A percentile compares a stretch with the other conserved stretches of the same genome.
Evolutionary conservation across 495 filamentous ascomycete species (phyloP).

Genomic region (Neurospora pannonica): DNA sequence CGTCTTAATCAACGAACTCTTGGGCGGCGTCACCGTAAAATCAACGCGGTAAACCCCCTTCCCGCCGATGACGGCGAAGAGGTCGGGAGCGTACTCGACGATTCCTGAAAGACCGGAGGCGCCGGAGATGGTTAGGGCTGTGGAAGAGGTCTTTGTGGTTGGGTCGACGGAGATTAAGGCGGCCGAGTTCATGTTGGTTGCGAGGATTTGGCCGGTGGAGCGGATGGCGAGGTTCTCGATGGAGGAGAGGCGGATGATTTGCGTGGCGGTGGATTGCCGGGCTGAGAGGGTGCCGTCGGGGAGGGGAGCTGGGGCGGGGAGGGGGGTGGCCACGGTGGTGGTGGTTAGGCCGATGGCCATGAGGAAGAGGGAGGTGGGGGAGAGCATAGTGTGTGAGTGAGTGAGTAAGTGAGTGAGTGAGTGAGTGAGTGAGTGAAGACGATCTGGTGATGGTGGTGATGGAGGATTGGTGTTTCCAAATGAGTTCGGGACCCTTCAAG

Average conservation of each 20-base stretch:
- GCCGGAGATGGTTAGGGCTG: conserved; percentile 23
- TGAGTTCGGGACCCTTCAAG: not conserved
- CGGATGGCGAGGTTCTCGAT: conserved; percentile 41
- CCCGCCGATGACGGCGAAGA: conserved; percentile 33
- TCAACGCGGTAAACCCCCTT: conserved; percentile 33
- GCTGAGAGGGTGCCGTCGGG: not conserved
- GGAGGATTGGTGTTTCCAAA: not conserved
- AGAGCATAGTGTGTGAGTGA: not conserved
- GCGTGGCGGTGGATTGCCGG: conserved; percentile 20
- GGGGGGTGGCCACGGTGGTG: not conserved
- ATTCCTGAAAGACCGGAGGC: conserved; percentile 32
- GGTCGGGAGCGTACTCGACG: conserved; percentile 29
- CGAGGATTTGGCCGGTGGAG: conserved; percentile 34
- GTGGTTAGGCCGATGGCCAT: not conserved
- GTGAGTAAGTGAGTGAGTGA: too few relatives aligned
- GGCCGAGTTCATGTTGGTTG: conserved; percentile 30
- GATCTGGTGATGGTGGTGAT: not conserved
- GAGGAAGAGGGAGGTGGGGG: not conserved
- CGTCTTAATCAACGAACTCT: conserved; percentile 22
- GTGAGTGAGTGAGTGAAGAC: not conserved
- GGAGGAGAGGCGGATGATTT: conserved; percentile 26
- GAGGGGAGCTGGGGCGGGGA: not conserved
- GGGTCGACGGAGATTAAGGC: conserved; percentile 25
- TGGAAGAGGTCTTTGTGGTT: conserved; percentile 22
- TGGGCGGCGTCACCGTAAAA: conserved; percentile 23